These are phyloP conservation scores for Phytophthora meadii DNA, from an alignment of 352 stramenopile species.

Conservation along the genomic window DNA sequence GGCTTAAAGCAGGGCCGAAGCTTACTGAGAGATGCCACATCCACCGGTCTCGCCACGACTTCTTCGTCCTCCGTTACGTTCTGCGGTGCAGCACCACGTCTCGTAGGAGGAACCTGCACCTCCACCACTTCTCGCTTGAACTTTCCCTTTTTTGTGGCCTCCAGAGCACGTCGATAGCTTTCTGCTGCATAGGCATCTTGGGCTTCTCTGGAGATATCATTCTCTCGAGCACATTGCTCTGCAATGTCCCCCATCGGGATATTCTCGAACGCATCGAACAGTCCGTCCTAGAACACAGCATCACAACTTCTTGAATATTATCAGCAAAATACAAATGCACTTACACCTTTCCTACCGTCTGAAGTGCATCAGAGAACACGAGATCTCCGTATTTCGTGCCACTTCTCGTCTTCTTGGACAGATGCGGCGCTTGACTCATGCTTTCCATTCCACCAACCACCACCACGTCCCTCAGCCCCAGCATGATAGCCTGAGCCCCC, in stretches of 20 bases:
- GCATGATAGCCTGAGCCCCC: constrained; percentile 86
- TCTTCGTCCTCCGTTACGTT: constrained; percentile 90
- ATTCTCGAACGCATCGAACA: constrained; percentile 95
- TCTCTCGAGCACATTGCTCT: constrained; percentile 91
- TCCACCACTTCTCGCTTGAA: constrained; percentile 85
- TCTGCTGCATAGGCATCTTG: constrained; percentile 94
- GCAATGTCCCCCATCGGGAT: constrained; percentile 95
- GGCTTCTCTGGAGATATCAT: constrained; percentile 87
- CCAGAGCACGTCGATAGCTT: constrained; percentile 89
- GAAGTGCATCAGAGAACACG: constrained; percentile 89
- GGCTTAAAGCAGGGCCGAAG: constrained; percentile 92
- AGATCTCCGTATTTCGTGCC: constrained; percentile 89
- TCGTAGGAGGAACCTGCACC: constrained; percentile 71
- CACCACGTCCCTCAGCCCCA: constrained; percentile 81
- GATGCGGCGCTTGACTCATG: constrained; percentile 96
- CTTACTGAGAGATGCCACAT: constrained; percentile 84
- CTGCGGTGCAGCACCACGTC: constrained; percentile 32
- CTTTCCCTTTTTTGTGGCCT: constrained; percentile 61
- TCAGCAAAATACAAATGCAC: neutral
- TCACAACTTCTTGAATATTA: neutral
- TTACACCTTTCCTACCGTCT: constrained; percentile 41
- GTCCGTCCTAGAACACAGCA: constrained; percentile 88
- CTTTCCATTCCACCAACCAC: constrained; percentile 95
- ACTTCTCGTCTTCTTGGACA: constrained; percentile 75
- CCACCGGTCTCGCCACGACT: constrained; percentile 73